Evolutionary conservation across 495 filamentous ascomycete genomes (phyloP), one percentile per base, ranked within the genome.

Genomic region (Astrothelium macrocarpum): DNA sequence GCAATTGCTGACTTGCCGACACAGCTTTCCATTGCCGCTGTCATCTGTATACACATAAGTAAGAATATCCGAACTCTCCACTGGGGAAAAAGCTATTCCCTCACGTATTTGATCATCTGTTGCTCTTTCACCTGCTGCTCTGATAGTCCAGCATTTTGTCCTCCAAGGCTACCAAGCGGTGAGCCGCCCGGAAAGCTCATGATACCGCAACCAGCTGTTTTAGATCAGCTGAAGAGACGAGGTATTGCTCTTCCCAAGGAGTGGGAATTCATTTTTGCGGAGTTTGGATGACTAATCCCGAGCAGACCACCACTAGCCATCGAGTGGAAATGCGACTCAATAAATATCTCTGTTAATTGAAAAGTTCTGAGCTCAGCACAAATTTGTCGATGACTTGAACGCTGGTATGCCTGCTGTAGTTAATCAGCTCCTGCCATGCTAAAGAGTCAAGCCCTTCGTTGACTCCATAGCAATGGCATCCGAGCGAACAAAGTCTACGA

Each of bases 11-110:
- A 89, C 71, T 96, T 96, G 39, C 83, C 81, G 12, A 87, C 87
- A 75, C 92, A 97, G 5, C 87, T 92, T 73, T 97, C 92, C 89
- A 95, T 95, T 42, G 84, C 83, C 23, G 75, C 72, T 80, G 90
- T 82, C 81, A 95, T 88, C 90, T 91, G 65, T 36, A 26, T 32
- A 12, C n/a, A 32, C 18, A 28, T 49, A 2, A 45, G 49, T 16
- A 9, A 0, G 31, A 31, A 0, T 18, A n/a, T 49, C 60, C 16
- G 9, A 9, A 25, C 49, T 29, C 23, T 9, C 23, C 34, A 12
- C 11, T 32, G 14, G 59, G 59, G 29, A 36, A 14, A 32, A 36
- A 2, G 16, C 20, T 0, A 23, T 49, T 20, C 25, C 7, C 66
- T 25, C 53, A 72, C 71, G 36, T 65, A 66, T 67, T 68, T 72